Base-by-base conservation (phyloP, 2,329 filamentous ascomycete species). In the Apiospora hydei region DNA sequence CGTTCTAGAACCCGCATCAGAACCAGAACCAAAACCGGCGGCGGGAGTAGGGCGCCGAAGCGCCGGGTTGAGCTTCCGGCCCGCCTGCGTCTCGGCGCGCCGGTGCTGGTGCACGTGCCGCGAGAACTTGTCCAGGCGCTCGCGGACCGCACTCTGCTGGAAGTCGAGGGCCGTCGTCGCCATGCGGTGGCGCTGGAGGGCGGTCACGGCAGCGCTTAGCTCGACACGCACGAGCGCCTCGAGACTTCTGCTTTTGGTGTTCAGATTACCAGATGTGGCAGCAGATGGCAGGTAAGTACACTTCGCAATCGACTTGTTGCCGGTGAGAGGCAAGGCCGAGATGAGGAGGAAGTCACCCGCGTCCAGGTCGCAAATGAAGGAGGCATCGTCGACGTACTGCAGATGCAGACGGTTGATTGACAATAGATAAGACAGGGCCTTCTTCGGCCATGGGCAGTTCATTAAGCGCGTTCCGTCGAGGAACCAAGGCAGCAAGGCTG, bases 91-190 rank as follows among this genome's bases (percentile, higher is more conserved):
- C 47, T 71, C 70, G 10, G 53, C 46, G n/a, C 70, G 64, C 38
- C 47, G 49, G 24, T 71, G 70, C n/a, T 69, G 66, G 66, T 71
- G 64, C 6, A 69, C 68, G 49, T 71, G 70, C 3, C 70, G 70
- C n/a, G 70, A 41, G 70, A 71, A 64, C 66, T 71, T 71, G 70
- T 71, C 70, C 14, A 71, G 70, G 7, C 70, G 43, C 70, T 71
- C 70, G 21, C 70, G 64, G 18, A 71, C 53, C 34, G 66, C 70
- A 66, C 70, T 71, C 49, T 71, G 70, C 47, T 38, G 66, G 43
- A 69, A 69, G 24, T 69, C 70, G 18, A 71, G 70, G 24, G 30
- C 24, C 21, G 70, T 71, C 38, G 68, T 71, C 10, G 70, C 64
- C 66, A 57, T 47, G 38, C 53, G 41, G 38, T 69, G 66, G 5